Conservation (phyloP, 108 stramenopile genomes). For the Nitzschia sp. region DNA sequence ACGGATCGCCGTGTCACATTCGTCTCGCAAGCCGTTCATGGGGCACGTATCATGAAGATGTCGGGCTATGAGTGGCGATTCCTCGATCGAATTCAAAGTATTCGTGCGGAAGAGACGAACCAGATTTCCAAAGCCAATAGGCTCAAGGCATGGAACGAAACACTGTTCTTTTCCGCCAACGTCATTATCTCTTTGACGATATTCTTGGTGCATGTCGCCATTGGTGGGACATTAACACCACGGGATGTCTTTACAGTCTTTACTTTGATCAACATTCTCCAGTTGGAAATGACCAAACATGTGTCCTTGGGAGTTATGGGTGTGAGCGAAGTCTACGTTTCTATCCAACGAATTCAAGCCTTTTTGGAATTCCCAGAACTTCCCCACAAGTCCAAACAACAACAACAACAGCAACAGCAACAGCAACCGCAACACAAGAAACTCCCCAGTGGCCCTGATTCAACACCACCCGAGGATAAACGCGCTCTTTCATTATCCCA, state of each 20-base stretch:
- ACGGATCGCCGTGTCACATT: constrained; percentile 83
- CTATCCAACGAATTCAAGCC: constrained; percentile 63
- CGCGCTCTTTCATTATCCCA: constrained; percentile 23
- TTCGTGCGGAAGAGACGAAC: constrained; percentile 63
- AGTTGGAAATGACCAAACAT: constrained; percentile 81
- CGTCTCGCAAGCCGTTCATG: constrained; percentile 82
- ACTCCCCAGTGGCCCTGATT: background rate
- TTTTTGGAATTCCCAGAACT: constrained; percentile 71
- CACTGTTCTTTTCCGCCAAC: constrained; percentile 61
- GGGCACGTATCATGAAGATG: constrained; percentile 85
- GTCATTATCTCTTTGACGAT: constrained; percentile 56
- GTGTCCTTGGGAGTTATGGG: constrained; percentile 84
- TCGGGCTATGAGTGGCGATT: constrained; percentile 75
- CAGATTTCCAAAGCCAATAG: constrained; percentile 63
- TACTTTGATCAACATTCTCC: constrained; percentile 73
- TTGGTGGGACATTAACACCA: constrained; percentile 52
- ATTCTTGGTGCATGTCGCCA: constrained; percentile 49
- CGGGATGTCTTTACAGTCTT: constrained; percentile 63
- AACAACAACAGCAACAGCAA: background rate
- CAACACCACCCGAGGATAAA: background rate
- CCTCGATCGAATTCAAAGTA: constrained; percentile 53
- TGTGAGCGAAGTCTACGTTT: constrained; percentile 67
- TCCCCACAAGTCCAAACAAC: constrained; percentile 16
- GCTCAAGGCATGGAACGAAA: constrained; percentile 76
- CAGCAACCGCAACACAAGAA: background rate